Percentiles rank a stretch among this genome's conserved stretches.
Evolutionary conservation across 2,329 filamentous ascomycete species (phyloP).

Genomic region (Diaporthe citrichinensis): DNA sequence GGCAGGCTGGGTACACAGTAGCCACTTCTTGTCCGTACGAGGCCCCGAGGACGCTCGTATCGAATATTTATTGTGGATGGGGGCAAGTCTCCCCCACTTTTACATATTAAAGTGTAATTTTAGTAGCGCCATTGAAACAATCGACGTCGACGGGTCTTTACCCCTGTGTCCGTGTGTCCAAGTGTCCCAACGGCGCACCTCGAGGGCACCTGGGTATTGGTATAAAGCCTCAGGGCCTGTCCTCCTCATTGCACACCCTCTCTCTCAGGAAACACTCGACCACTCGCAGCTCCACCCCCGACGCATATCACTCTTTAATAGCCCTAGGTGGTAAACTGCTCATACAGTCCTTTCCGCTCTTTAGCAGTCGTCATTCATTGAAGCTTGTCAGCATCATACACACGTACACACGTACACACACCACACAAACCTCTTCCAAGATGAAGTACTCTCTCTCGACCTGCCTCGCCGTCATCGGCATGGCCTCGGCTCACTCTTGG

Average conservation of each 20-base stretch:
- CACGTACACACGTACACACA: not conserved
- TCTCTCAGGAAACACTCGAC: conserved; percentile 10
- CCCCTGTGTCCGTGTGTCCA: conserved; percentile 20
- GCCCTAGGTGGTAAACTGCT: conserved; percentile 16
- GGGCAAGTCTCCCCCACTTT: conserved; percentile 15
- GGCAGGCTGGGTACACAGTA: not conserved
- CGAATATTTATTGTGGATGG: conserved; percentile 25
- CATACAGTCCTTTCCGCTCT: conserved; percentile 26
- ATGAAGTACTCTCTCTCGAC: conserved; percentile 30
- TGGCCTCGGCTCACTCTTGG: conserved; percentile 29
- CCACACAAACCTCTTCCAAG: conserved; percentile 5
- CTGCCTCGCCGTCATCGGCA: conserved; percentile 26
- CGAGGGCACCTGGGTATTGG: not conserved
- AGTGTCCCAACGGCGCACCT: not conserved
- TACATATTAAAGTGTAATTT: conserved; percentile 27
- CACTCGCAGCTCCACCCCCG: conserved; percentile 23
- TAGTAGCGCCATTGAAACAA: conserved; percentile 18
- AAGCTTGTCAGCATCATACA: conserved; percentile 6
- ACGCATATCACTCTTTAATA: conserved; percentile 29
- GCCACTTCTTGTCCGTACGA: conserved; percentile 6
- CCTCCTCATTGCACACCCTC: conserved; percentile 15
- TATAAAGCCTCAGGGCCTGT: conserved; percentile 14
- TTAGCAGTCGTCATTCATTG: conserved; percentile 12
- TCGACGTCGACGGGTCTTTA: conserved; percentile 19
- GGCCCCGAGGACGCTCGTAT: conserved; percentile 23